Base-by-base conservation (phyloP, 2,329 filamentous ascomycete species). In the Epicoccum nigrum region DNA sequence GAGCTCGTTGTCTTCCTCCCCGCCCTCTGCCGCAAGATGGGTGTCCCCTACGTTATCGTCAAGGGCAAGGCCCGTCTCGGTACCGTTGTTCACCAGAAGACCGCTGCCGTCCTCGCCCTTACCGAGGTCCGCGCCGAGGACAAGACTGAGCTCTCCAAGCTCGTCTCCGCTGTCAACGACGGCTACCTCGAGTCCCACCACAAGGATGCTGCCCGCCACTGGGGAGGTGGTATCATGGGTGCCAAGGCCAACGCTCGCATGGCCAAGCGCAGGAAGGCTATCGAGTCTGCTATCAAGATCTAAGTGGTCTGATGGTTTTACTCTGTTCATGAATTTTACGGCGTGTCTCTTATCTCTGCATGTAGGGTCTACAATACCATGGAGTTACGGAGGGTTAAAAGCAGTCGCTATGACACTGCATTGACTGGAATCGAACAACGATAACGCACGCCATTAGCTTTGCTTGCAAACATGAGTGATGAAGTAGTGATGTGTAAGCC, bases 11-110 rank as follows among this genome's bases (percentile, higher is more conserved):
- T 99, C 81, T 99, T 96, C 89, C 87, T 99, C 63, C 94, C 94
- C 68, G 92, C 94, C 73, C 90, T 99, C 69, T 99, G 94, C 90
- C 90, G 93, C 81, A 99, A 99, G 90, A 99, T 99, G 93, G 95
- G 95, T 82, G 88, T 72, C 39, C 94, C 95, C 63, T 99, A 97
- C 79, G 94, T 92, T 76, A 97, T 99, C 71, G 86, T 99, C 77
- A 99, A 99, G 90, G 94, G 94, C 83, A 99, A 99, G 90, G 94
- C 94, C 68, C 88, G 94, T 82, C 90, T 99, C 73, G 94, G 94
- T 70, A 97, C 94, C 58, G 93, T 99, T 69, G 93, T 99, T 67
- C 93, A 99, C 89, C 97, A 99, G 89, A 99, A 99, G 94, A 99
- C 94, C 67, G 92, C 94, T 69, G 94, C 94, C 63, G 94, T 97